Evolutionary conservation across 768 basidiomycete genomes (phyloP), one percentile per base, ranked within the genome.

Genomic region (Pleurotus ostreatus): DNA sequence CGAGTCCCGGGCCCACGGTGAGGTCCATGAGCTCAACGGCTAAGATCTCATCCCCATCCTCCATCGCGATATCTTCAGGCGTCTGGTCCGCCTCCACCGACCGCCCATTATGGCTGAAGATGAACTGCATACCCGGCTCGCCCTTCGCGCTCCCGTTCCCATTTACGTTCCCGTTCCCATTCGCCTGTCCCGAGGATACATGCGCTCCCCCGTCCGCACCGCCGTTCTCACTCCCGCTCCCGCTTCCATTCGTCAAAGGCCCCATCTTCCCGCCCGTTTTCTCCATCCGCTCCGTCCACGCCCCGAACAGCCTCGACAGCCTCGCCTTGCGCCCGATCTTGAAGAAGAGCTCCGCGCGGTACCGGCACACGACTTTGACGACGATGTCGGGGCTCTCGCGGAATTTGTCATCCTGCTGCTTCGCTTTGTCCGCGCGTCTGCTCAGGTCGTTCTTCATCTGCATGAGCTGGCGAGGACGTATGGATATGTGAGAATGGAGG

Each of bases 271-370:
- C 65, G 18, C 68, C 71, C 8, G 74, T 73, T 60, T 75, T 73
- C 67, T 92, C 91, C 92, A 94, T 94, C 60, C 92, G 79, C 49
- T 89, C 89, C 23, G 89, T 91, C 91, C 92, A 94, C 26, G 91
- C 88, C 63, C 84, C 87, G 69, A 94, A 92, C 55, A 94, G 77
- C 55, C 88, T 80, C 55, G 86, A 84, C 34, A 94, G 76, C 67
- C 92, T 93, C 23, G 89, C 92, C 72, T 93, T 93, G 68, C 92
- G 87, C 7, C 89, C 90, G 61, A 94, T 91, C 71, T 92, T 94
- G 82, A 94, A 94, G 75, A 90, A 92, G 41, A 94, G 79, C 64
- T 94, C 92, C 3, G 92, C 90, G 45, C 92, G 88, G 67, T 93
- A 93, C 63, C 88, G 86, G 70, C 92, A 94, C 49, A 88, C 77